A percentile compares a stretch with the other conserved stretches of the same genome.
phyloP scores from a whole-genome alignment of 805 yeast genomes.

The Candida succiphila region DNA sequence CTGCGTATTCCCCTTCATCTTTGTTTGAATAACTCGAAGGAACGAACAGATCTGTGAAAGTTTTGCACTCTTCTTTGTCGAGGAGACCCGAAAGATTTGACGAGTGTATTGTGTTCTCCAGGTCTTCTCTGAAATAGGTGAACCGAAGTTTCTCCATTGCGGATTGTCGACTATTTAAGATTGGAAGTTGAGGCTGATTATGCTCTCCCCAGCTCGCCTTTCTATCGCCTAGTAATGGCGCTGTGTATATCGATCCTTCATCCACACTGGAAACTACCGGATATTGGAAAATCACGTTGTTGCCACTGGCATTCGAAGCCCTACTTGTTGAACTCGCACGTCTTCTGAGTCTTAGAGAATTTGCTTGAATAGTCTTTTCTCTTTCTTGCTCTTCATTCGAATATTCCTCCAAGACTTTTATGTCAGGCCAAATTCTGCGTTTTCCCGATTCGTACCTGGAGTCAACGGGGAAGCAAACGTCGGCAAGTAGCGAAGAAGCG shows the following conservation, averaged over 20 bases:
- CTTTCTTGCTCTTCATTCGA: slow-evolving; percentile 53
- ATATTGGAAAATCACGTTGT: slow-evolving; percentile 26
- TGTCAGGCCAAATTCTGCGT: slow-evolving; percentile 71
- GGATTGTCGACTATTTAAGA: slow-evolving; percentile 3
- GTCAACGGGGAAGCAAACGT: slow-evolving; percentile 85
- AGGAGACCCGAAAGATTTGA: slow-evolving; percentile 78
- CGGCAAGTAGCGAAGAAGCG: slow-evolving; percentile 75
- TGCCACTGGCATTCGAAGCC: background rate
- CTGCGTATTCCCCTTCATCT: background rate
- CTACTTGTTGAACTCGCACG: slow-evolving; percentile 4
- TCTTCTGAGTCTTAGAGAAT: slow-evolving; percentile 16
- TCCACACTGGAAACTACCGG: slow-evolving; percentile 25
- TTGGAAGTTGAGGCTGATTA: slow-evolving; percentile 16
- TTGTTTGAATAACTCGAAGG: slow-evolving; percentile 24
- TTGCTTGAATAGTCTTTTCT: slow-evolving; percentile 13
- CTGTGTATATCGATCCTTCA: slow-evolving; percentile 11
- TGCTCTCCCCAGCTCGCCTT: background rate
- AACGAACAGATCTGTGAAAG: slow-evolving; percentile 56
- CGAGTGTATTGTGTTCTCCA: slow-evolving; percentile 83
- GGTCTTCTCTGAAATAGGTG: slow-evolving; percentile 86
- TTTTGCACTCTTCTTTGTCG: slow-evolving; percentile 40
- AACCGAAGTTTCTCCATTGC: slow-evolving; percentile 53
- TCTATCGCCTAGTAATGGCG: slow-evolving; percentile 7
- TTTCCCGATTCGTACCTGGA: slow-evolving; percentile 25
- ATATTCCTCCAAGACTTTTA: slow-evolving; percentile 64